phyloP scores from a whole-genome alignment of 2,329 filamentous ascomycete species.

The Epichloe hybrida region DNA sequence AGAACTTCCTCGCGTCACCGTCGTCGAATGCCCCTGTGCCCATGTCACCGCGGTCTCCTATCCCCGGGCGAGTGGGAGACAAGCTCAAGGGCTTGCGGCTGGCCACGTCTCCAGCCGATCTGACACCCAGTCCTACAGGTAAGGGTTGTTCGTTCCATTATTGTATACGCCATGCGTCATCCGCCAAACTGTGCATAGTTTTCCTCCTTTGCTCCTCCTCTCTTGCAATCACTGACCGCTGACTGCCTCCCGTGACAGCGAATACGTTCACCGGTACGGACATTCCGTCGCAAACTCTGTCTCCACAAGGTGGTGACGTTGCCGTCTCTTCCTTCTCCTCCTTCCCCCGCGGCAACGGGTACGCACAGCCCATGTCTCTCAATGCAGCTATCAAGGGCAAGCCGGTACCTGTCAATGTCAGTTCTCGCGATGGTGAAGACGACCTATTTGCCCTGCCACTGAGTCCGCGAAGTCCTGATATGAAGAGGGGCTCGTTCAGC shows the following conservation, averaged over 20 bases:
- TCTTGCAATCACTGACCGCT: not conserved
- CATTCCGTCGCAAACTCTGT: conserved; percentile 20
- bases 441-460: conserved; percentile 79
- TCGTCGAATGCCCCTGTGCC: conserved; percentile 12
- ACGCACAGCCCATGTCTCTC: conserved; percentile 18
- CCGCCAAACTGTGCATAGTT: not conserved
- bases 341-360: conserved; percentile 13
- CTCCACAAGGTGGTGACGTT: conserved; percentile 19
- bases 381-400: conserved; percentile 18
- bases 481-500: conserved; percentile 66
- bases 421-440: conserved; percentile 39
- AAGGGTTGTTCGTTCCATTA: conserved; percentile 12
- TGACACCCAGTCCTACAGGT: conserved; percentile 40
- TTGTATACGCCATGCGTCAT: too few relatives aligned
- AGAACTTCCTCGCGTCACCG: conserved; percentile 45
- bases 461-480: conserved; percentile 75
- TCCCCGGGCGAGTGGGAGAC: conserved; percentile 56
- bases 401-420: conserved; percentile 8
- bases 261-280: conserved; percentile 22
- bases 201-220: not conserved
- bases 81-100: conserved; percentile 70
- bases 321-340: conserved; percentile 23
- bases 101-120: conserved; percentile 55
- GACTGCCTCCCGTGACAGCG: conserved; percentile 9
- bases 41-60: conserved; percentile 48